Evolutionary conservation across 1,284 basidiomycete genomes (phyloP), one percentile per base, ranked within the genome.

Genomic region (Leccinum huronense): DNA sequence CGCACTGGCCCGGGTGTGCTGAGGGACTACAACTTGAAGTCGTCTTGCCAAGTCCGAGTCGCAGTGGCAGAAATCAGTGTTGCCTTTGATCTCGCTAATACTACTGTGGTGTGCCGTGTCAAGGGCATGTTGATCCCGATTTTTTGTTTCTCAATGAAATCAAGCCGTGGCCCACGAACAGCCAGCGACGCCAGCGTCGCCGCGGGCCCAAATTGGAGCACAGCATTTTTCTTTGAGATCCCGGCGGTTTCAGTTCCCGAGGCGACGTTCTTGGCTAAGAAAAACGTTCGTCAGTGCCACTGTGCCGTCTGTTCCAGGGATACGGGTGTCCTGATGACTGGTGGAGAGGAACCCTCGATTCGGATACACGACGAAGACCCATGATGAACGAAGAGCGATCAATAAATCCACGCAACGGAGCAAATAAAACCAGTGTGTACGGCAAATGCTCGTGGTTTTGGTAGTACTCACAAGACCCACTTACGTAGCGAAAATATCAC

Each of bases 401-500:
- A 31, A 40, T 36, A 19, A 11, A 40, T 42, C 38, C 19, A 19
- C 57, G 27, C 42, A 31, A 19, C 19, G 53, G 38, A n/a, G 34
- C 48, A 56, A 61, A 36, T n/a, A 23, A 38, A 27, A 14, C 58
- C n/a, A 55, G 51, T 30, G 45, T 38, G 42, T 58, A 27, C 48
- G 57, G 14, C 19, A 27, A 27, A 57, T 58, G 40, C 23, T 57
- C 59, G 55, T 61, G 58, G 40, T 59, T 11, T 7, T 13, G 36
- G 33, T 16, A 45, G 23, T 23, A 23, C n/a, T 30, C 42, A 33
- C 42, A 23, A 34, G 30, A 33, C 23, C 42, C 58, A 59, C 31
- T 51, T 59, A 33, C 40, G 33, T n/a, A 45, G 38, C 42, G 67
- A 19, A 51, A 58, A 61, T 31, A 38, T 59, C 33, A n/a, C 62